Base-by-base conservation (phyloP, 2,329 filamentous ascomycete genomes). In the Stachybotrys echinatus region DNA sequence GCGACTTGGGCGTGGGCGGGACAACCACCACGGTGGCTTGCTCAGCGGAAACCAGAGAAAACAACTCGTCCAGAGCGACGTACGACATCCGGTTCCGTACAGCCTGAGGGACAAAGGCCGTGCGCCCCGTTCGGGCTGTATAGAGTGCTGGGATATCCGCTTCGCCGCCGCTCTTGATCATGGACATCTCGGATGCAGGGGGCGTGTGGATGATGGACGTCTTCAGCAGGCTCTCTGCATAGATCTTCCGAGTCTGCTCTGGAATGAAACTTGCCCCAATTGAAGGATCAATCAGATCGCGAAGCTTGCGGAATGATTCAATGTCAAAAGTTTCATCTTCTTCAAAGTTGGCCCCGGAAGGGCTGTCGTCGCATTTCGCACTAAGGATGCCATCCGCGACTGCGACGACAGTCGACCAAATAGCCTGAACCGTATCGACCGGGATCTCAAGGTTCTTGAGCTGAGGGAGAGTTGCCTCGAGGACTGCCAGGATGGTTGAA, bases 251-350 rank as follows among this genome's bases (percentile, higher is more conserved):
- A 3, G 85, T 81, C 54, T 74, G 73, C 55, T 92, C 85, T 1
- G 83, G 75, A 6, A 96, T 79, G 2, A 73, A 68, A 6, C 79
- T 64, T 0, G 83, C 79, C 2, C 91, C 88, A 0, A 97, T 77
- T 2, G 80, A 72, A 0, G 89, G 86, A 5, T 90, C 86, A 39
- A 95, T 84, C 31, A 96, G 75, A 10, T 80, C 74, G 38, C 84
- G 80, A 1, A 97, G 73, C 45, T 78, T 76, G 23, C 71, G 71
- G 63, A 96, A 95, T 1, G 88, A 85, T 2, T 72, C 61, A 18
- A 95, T 87, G 63, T 99, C 94, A 60, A 95, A 95, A 2, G 74
- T 67, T 67, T 97, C 85, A 60, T 99, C 92, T 8, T 75, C 74
- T 3, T 72, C 65, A 34, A 92, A 75, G 52, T 76, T 67, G 2